Evolutionary conservation across 805 yeast species (phyloP), one percentile per base, ranked within the genome.

Genomic region (Hanseniaspora guilliermondii): DNA sequence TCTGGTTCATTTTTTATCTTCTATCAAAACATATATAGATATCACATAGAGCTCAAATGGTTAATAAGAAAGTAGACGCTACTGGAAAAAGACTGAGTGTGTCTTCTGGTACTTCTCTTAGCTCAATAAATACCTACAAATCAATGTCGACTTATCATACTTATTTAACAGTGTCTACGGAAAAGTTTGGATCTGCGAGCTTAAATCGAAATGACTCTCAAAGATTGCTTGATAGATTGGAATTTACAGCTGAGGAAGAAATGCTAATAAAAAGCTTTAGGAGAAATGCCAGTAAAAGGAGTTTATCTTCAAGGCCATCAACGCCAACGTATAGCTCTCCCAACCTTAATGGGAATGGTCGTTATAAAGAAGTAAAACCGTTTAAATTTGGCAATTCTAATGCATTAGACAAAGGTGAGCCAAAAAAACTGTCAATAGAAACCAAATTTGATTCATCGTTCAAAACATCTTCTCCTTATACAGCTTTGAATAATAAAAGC

Each of bases 181-280:
- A 27, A 14, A 52, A 44, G 16, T 21, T 44, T 17, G 32, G 14
- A 17, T 14, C 35, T 4, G 17, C 9, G 14, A 24, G 38, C 6
- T 27, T 44, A 14, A 45, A 37, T 24, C 44, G 47, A 41, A 48
- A 53, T 25, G 56, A 53, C 17, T 50, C 64, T 8, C 67, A 60
- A 41, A 58, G 71, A 38, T 45, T 68, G 47, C 39, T 68, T 22
- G 71, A 68, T 44, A 65, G 62, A 50, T 46, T 68, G 24, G 69
- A 66, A 4, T 50, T 68, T 36, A 61, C 63, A 40, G 58, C 58
- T 8, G 71, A 68, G 49, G 70, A 68, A 36, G 53, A 58, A 16
- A 52, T 66, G 7, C 52, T 67, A 33, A 63, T 65, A 47, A 61
- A 61, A 27, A 65, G 67, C 1, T 48, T 65, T 32, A 53, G 56